phyloP scores from a whole-genome alignment of 345 rosid genomes.

The Microcos paniculata region DNA sequence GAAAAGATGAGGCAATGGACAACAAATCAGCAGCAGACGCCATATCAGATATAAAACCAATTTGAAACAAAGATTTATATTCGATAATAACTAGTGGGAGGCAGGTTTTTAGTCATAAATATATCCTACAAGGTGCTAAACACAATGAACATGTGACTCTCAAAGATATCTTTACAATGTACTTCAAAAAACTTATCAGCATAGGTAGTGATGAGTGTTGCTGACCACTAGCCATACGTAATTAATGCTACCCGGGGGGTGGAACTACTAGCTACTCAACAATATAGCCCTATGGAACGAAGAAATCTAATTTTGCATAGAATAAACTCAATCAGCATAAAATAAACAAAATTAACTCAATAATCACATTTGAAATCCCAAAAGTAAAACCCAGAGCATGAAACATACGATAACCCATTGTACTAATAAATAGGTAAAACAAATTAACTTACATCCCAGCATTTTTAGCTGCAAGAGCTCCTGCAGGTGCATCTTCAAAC shows the following conservation, averaged over 20 bases:
- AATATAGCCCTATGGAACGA: neutral
- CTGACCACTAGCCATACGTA: neutral
- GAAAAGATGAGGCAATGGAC: neutral
- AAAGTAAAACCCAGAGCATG: neutral
- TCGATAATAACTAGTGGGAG: neutral
- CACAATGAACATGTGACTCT: neutral
- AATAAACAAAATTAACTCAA: neutral
- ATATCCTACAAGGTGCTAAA: neutral
- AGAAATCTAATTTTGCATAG: neutral
- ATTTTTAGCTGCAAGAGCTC: conserved; percentile 87
- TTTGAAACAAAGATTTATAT: neutral
- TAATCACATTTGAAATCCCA: neutral
- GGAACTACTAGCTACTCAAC: neutral
- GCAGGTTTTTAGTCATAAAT: neutral
- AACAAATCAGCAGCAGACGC: neutral
- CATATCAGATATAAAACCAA: neutral
- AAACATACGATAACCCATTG: neutral
- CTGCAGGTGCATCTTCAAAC: conserved; percentile 97
- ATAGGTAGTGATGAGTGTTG: neutral
- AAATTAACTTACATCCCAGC: conserved; percentile 80
- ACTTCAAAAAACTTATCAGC: neutral
- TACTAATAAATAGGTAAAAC: conserved; percentile 5
- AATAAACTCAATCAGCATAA: conserved; percentile 7
- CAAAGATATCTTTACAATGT: neutral
- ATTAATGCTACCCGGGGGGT: neutral